Evolutionary conservation across 2,329 filamentous ascomycete species (phyloP), one percentile per base, ranked within the genome.

Genomic region (Chaetomium strumarium): DNA sequence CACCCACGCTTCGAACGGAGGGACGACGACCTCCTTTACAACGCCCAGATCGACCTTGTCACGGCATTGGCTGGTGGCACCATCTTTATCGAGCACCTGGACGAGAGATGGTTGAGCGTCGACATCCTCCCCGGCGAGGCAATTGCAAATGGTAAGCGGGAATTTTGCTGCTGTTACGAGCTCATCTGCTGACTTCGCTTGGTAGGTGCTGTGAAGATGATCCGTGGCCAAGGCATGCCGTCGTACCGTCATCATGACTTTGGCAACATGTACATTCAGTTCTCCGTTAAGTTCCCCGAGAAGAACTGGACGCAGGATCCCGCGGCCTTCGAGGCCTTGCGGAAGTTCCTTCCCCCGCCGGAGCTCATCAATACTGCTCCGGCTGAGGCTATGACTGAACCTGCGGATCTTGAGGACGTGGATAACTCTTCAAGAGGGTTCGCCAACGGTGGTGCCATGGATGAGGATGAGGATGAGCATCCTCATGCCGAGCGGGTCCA

Each of bases 171-270:
- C 14, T 7, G 5, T 14, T 46, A n/a, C 2, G 14, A n/a, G 7
- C 34, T 16, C 40, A 39, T 33, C 11, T 12, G 31, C 36, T 52
- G 43, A 24, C 7, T 56, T 20, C 14, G 1, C 16, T 30, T 44
- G 37, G 51, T 63, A 96, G 93, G 88, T 62, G 78, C 89, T 61
- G 81, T 97, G 69, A 97, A 96, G 77, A 87, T 96, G 72, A 85
- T 99, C 65, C 88, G 89, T 60, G 91, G 90, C 60, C 93, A 99
- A 74, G 93, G 93, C 70, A 99, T 99, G 93, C 93, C 93, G 39
- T 95, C 93, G 4, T 87, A 83, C 72, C 84, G 93, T 64, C 93
- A 97, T 72, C 93, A 99, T 77, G 88, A 97, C 72, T 84, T 81
- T 67, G 93, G 93, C 66, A 96, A 99, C 75, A 78, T 99, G 63